Base-by-base conservation (phyloP, 2,329 filamentous ascomycete species). In the Penicillium glabrum region DNA sequence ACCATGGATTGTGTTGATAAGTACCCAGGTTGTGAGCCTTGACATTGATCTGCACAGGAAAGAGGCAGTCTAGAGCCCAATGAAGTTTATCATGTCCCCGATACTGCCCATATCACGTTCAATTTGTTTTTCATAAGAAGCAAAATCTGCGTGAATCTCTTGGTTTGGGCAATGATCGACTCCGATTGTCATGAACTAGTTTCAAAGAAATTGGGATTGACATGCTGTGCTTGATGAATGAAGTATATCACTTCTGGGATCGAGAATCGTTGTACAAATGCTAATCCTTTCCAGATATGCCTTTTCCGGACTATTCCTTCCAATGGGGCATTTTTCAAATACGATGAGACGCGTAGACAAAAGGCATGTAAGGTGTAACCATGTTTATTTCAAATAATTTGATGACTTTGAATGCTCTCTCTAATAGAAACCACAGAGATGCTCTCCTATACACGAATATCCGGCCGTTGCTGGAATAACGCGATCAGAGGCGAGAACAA, bases 401-500 rank as follows among this genome's bases (percentile, higher is more conserved):
- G 5, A 23, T 21, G 39, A 23, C 10, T 2, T 21, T 41, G 19
- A 41, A 13, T 14, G 19, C 39, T 41, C 10, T 5, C 10, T 7
- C 0, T 19, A 8, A 19, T n/a, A 19, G 8, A 7, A 10, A 19
- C n/a, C n/a, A n/a, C n/a, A 1, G 10, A 19, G 7, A n/a, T 19
- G 7, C 10, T 11, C 10, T 11, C n/a, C 26, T 51, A 60, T 5
- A 65, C 29, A 8, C 49, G 49, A 39, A 73, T 59, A 2, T 65
- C 59, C 19, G 75, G 71, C 21, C 77, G 67, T 60, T 80, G 77
- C 23, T 60, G 60, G 48, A 80, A 69, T 26, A 84, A 60, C 61
- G 79, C 77, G 33, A 81, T 61, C 47, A 84, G 61, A 2, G 82
- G 82, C 47, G 77, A 57, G 54, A 84, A 83, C 46, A 83, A 60